A percentile compares a stretch with the other conserved stretches of the same genome.
phyloP scores from a whole-genome alignment of 495 filamentous ascomycete genomes.

The Parathielavia appendiculata region DNA sequence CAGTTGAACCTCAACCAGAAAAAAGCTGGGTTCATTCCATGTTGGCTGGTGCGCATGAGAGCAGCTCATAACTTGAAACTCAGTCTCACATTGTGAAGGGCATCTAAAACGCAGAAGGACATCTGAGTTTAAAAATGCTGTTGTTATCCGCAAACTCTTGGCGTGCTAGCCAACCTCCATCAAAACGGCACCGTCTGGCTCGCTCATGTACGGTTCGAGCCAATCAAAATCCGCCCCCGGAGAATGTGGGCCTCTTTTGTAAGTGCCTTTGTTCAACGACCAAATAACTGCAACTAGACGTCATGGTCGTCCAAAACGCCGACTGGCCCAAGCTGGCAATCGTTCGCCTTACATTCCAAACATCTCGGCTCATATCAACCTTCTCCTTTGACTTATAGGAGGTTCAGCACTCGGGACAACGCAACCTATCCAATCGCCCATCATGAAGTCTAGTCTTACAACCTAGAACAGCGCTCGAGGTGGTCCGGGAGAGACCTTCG shows the following conservation, averaged over 20 bases:
- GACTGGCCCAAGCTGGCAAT: background rate
- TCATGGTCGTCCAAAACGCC: background rate
- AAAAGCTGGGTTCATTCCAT: too few relatives aligned
- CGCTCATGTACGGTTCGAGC: constrained; percentile 6
- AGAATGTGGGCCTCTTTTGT: background rate
- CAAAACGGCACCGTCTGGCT: too few relatives aligned
- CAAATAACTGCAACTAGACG: background rate
- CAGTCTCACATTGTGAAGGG: too few relatives aligned
- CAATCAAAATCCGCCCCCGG: background rate
- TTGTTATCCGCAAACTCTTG: too few relatives aligned
- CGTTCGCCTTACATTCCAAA: background rate
- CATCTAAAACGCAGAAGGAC: too few relatives aligned
- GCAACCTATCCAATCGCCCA: background rate
- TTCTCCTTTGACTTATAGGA: background rate
- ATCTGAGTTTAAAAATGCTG: too few relatives aligned
- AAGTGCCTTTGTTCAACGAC: background rate
- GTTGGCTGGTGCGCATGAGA: too few relatives aligned
- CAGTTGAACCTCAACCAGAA: too few relatives aligned
- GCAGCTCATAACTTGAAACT: too few relatives aligned
- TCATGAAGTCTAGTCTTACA: background rate
- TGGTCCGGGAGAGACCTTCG: too few relatives aligned
- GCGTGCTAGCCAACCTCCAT: too few relatives aligned
- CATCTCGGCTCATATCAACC: background rate
- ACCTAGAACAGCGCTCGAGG: too few relatives aligned
- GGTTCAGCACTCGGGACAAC: background rate